Percentiles rank a stretch among this genome's conserved stretches.
Evolutionary conservation across 2,329 filamentous ascomycete species (phyloP).

Genomic region (Fusarium oxysporum): DNA sequence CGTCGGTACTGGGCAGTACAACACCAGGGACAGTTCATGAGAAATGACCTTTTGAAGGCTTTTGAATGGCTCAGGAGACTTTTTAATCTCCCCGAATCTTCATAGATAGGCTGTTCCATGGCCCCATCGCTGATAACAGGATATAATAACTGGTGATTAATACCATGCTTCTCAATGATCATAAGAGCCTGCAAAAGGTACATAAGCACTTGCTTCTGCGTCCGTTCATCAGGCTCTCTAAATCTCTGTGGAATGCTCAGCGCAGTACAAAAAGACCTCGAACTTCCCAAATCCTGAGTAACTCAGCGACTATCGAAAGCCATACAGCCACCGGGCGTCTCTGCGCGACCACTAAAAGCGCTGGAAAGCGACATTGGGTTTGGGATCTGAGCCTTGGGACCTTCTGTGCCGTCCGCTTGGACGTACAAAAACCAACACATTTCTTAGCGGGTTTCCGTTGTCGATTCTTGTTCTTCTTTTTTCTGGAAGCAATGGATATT

Average conservation of each 20-base stretch:
- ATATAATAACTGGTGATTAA: background rate
- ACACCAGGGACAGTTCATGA: background rate
- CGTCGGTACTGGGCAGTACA: background rate
- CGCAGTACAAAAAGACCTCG: background rate
- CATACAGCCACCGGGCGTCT: conserved; percentile 17
- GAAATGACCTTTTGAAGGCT: conserved; percentile 3
- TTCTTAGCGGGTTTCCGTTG: background rate
- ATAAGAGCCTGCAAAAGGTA: background rate
- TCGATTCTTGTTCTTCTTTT: background rate
- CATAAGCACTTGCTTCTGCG: conserved; percentile 21
- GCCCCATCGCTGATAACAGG: background rate
- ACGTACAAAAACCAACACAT: background rate
- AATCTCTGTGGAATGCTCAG: conserved; percentile 20
- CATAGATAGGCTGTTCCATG: background rate
- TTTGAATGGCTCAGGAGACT: background rate
- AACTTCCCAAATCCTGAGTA: background rate
- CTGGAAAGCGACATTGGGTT: conserved; percentile 3
- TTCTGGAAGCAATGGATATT: conserved; percentile 14
- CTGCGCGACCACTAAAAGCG: conserved; percentile 9
- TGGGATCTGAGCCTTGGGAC: conserved; percentile 4
- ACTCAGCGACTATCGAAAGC: conserved; percentile 23
- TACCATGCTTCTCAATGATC: background rate
- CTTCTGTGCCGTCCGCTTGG: conserved; percentile 1
- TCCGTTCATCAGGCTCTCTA: background rate
- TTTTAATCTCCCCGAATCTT: background rate